phyloP scores from a whole-genome alignment of 2,329 filamentous ascomycete genomes.

The Epichloe hybrida region DNA sequence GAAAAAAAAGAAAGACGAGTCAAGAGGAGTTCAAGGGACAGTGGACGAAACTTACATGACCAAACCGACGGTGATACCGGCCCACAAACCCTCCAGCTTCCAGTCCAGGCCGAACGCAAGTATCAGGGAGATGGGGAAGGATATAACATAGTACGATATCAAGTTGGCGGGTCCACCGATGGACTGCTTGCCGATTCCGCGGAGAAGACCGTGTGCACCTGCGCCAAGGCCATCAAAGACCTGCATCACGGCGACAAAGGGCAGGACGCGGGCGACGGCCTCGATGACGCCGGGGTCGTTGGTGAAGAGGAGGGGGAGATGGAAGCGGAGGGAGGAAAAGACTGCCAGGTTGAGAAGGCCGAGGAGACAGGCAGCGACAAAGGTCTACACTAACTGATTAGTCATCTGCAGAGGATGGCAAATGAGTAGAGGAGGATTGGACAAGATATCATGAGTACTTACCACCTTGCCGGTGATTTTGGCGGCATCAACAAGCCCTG shows the following conservation, averaged over 20 bases:
- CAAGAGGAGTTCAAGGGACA: not conserved
- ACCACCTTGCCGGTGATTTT: slow-evolving; percentile 68
- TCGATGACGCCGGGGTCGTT: slow-evolving; percentile 54
- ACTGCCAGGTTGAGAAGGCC: slow-evolving; percentile 66
- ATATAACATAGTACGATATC: slow-evolving; percentile 74
- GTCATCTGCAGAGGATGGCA: not conserved
- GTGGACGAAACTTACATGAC: slow-evolving; percentile 31
- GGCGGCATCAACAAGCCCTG: slow-evolving; percentile 66
- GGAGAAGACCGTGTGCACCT: slow-evolving; percentile 70
- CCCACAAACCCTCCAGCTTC: slow-evolving; percentile 73
- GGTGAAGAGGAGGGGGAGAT: slow-evolving; percentile 66
- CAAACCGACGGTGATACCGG: slow-evolving; percentile 61
- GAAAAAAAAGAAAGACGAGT: not conserved
- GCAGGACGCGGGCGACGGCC: slow-evolving; percentile 57
- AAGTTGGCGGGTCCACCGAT: slow-evolving; percentile 84
- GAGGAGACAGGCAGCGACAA: slow-evolving; percentile 53
- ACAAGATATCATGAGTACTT: slow-evolving; percentile 15
- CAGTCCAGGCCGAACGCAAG: slow-evolving; percentile 65
- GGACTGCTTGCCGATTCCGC: slow-evolving; percentile 77
- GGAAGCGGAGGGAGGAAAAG: slow-evolving; percentile 52
- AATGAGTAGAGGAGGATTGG: too few species aligned
- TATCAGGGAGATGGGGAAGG: slow-evolving; percentile 69
- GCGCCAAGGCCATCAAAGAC: slow-evolving; percentile 72
- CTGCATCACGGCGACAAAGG: slow-evolving; percentile 77
- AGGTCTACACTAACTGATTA: slow-evolving; percentile 23